These are phyloP conservation scores for Galerina sulciceps DNA, from an alignment of 768 basidiomycete genomes.

Conservation along the genomic window DNA sequence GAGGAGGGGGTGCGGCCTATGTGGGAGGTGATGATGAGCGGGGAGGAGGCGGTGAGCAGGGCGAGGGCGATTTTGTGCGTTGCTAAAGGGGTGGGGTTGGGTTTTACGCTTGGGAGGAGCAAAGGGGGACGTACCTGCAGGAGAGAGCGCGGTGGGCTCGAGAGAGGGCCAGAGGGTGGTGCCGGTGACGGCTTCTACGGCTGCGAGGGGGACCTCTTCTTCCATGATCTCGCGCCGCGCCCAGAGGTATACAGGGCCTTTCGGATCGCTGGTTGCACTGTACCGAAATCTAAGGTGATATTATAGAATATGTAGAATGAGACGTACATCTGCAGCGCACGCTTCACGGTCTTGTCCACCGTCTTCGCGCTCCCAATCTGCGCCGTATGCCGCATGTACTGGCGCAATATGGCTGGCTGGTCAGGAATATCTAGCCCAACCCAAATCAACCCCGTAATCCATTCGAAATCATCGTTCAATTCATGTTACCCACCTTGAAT, in stretches of 20 bases:
- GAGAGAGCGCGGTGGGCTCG: conserved; percentile 51
- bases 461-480: no score
- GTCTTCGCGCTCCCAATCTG: conserved; percentile 62
- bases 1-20: conserved; percentile 59
- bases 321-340: conserved; percentile 69
- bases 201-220: conserved; percentile 52
- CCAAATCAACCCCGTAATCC: neutral
- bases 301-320: no score
- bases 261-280: conserved; percentile 72
- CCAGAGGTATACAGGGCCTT: conserved; percentile 78
- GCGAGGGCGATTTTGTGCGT: conserved; percentile 47
- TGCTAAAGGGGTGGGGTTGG: no score
- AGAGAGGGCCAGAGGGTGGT: conserved; percentile 54
- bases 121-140: no score
- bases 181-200: conserved; percentile 33
- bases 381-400: conserved; percentile 72
- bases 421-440: conserved; percentile 65
- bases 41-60: conserved; percentile 51
- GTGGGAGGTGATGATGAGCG: conserved; percentile 69
- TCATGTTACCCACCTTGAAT: conserved; percentile 56
- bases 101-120: no score
- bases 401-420: conserved; percentile 70
- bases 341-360: conserved; percentile 51
- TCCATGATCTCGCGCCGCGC: conserved; percentile 74
- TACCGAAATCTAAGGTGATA: neutral